phyloP scores from a whole-genome alignment of 495 filamentous ascomycete species.

The Aspergillus saccharolyticus region DNA sequence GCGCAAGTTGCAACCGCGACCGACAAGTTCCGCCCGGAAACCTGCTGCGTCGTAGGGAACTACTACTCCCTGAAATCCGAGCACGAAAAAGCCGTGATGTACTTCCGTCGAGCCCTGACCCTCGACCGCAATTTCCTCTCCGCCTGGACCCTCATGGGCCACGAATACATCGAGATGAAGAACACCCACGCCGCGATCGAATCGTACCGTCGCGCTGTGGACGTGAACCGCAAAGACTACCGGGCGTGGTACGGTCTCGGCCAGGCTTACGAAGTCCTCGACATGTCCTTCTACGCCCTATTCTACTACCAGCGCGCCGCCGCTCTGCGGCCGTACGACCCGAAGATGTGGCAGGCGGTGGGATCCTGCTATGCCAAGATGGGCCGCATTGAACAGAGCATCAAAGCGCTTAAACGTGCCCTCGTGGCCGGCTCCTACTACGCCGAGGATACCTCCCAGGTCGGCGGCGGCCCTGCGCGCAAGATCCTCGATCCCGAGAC shows the following conservation, averaged over 20 bases:
- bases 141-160: slow-evolving; percentile 98
- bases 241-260: slow-evolving; percentile 98
- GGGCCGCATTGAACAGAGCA: slow-evolving; percentile 73
- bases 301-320: slow-evolving; percentile 98
- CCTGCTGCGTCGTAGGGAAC: slow-evolving; percentile 94
- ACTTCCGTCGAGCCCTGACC: slow-evolving; percentile 94
- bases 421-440: slow-evolving; percentile 79
- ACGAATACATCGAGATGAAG: slow-evolving; percentile 98
- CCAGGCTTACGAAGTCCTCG: slow-evolving; percentile 94
- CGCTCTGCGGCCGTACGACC: slow-evolving; percentile 82
- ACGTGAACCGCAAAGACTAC: slow-evolving; percentile 94
- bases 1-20: slow-evolving; percentile 84
- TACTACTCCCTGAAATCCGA: slow-evolving; percentile 91
- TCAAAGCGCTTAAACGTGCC: slow-evolving; percentile 91
- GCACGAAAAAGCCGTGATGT: slow-evolving; percentile 97
- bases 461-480: slow-evolving; percentile 16
- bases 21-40: slow-evolving; percentile 95
- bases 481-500: slow-evolving; percentile 83
- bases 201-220: slow-evolving; percentile 91
- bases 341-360: slow-evolving; percentile 98
- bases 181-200: slow-evolving; percentile 99
- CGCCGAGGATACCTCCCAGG: slow-evolving; percentile 46
- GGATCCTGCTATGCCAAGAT: slow-evolving; percentile 86
- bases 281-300: slow-evolving; percentile 94
- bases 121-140: slow-evolving; percentile 87